A percentile compares a stretch with the other conserved stretches of the same genome.
These are phyloP conservation scores for Kodamaea suecica DNA, from an alignment of 1,139 yeast species.

Conservation along the genomic window DNA sequence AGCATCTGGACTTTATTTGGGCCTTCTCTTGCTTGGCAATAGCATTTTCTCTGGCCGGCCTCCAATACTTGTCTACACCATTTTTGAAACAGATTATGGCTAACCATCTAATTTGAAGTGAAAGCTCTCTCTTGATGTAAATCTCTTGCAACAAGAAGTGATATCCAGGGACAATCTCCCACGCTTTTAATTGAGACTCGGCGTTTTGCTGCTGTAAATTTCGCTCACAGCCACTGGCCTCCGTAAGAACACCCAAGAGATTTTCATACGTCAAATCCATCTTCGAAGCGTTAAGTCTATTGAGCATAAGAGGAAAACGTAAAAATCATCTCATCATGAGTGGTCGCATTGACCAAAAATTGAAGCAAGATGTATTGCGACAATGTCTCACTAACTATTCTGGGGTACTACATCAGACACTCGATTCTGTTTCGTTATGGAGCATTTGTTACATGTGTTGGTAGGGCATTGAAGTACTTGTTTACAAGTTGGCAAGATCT, in stretches of 20 bases:
- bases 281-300: no score
- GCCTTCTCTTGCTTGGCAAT: slow-evolving; percentile 67
- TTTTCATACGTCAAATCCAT: slow-evolving; percentile 14
- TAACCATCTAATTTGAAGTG: slow-evolving; percentile 75
- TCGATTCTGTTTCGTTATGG: no score
- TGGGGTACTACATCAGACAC: no score
- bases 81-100: slow-evolving; percentile 87
- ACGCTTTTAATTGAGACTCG: slow-evolving; percentile 61
- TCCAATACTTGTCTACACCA: slow-evolving; percentile 82
- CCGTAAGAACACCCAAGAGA: slow-evolving; percentile 28
- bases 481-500: no score
- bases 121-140: slow-evolving; percentile 55
- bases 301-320: neutral
- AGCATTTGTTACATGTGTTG: no score
- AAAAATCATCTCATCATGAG: no score
- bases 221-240: slow-evolving; percentile 53
- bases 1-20: slow-evolving; percentile 57
- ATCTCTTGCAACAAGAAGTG: slow-evolving; percentile 57
- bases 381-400: no score
- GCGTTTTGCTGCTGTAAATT: slow-evolving; percentile 54
- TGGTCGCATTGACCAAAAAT: no score
- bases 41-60: slow-evolving; percentile 57
- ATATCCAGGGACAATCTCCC: slow-evolving; percentile 66
- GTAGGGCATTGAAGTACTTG: no score
- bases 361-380: no score